These are phyloP conservation scores for Komagataella mondaviorum DNA, from an alignment of 805 yeast genomes.

Conservation along the genomic window DNA sequence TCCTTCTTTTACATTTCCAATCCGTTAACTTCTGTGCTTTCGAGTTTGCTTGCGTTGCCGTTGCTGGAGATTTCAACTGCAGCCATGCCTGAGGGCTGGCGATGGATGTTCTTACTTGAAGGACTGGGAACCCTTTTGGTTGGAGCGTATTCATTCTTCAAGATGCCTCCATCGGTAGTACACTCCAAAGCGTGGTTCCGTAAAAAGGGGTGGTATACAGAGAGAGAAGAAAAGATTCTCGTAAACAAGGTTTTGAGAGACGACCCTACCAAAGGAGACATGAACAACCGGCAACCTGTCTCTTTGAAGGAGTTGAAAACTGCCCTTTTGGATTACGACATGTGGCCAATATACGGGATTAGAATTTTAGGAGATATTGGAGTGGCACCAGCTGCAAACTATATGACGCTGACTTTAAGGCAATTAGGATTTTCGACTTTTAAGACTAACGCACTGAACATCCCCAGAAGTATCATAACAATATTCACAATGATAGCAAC, in stretches of 20 bases:
- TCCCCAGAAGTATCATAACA: slow-evolving; percentile 31
- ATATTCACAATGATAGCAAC: slow-evolving; percentile 20
- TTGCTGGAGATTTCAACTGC: slow-evolving; percentile 35
- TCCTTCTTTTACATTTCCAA: slow-evolving; percentile 48
- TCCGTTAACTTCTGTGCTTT: slow-evolving; percentile 28
- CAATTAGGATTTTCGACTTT: slow-evolving; percentile 38
- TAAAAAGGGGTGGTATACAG: slow-evolving; percentile 27
- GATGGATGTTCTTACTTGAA: slow-evolving; percentile 53
- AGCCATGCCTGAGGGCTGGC: slow-evolving; percentile 40
- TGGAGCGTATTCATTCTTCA: slow-evolving; percentile 24
- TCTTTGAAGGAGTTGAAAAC: slow-evolving; percentile 22
- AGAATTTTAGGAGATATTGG: slow-evolving; percentile 24
- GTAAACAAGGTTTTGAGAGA: slow-evolving; percentile 48
- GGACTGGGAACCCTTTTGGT: slow-evolving; percentile 42
- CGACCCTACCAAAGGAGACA: slow-evolving; percentile 52
- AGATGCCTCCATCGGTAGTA: slow-evolving; percentile 22
- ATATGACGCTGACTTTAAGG: slow-evolving; percentile 35
- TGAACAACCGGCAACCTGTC: slow-evolving; percentile 48
- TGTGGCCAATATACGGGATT: slow-evolving; percentile 39
- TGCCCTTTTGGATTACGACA: slow-evolving; percentile 32
- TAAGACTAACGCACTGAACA: slow-evolving; percentile 34
- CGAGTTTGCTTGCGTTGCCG: slow-evolving; percentile 38
- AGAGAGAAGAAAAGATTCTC: slow-evolving; percentile 40
- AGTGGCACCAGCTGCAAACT: slow-evolving; percentile 22
- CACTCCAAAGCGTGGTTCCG: slow-evolving; percentile 15